phyloP scores from a whole-genome alignment of 164 flowering plant species.

The Annona squamosa region DNA sequence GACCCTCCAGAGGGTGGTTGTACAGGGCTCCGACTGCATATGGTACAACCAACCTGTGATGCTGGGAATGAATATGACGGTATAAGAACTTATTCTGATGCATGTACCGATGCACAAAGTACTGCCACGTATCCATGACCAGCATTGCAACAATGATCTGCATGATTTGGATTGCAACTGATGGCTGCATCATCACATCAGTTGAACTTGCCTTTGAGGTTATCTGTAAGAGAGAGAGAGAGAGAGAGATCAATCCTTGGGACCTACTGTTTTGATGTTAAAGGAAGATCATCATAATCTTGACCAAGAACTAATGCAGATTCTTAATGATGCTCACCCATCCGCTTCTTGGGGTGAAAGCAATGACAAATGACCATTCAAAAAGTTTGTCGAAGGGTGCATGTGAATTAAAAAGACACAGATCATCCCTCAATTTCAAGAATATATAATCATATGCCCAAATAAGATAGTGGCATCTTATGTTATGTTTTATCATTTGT shows the following conservation, averaged over 20 bases:
- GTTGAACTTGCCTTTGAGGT: slow-evolving; percentile 39
- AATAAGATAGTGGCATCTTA: too few relatives aligned
- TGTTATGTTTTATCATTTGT: too few relatives aligned
- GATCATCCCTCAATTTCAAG: too few relatives aligned
- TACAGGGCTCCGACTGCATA: slow-evolving; percentile 79
- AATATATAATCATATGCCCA: too few relatives aligned
- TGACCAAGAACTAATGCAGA: too few relatives aligned
- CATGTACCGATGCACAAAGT: slow-evolving; percentile 80
- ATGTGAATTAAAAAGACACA: too few relatives aligned
- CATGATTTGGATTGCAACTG: slow-evolving; percentile 33
- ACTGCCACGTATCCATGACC: slow-evolving; percentile 84
- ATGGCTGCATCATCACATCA: slow-evolving; percentile 35
- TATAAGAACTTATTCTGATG: slow-evolving; percentile 75
- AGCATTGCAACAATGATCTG: slow-evolving; percentile 65
- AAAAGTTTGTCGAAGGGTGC: too few relatives aligned
- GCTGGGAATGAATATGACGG: slow-evolving; percentile 72
- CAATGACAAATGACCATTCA: too few relatives aligned
- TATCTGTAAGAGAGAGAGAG: slow-evolving; percentile 30
- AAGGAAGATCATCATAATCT: too few relatives aligned
- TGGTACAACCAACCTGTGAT: slow-evolving; percentile 72
- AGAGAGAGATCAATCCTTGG: neutral
- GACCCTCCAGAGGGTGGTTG: slow-evolving; percentile 84
- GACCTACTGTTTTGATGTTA: neutral
- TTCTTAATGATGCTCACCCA: too few relatives aligned
- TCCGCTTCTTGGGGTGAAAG: too few relatives aligned